Percentiles rank a stretch among this genome's conserved stretches.
Evolutionary conservation across 139 green algal species (phyloP).

Genomic region (Tetraselmis chui): DNA sequence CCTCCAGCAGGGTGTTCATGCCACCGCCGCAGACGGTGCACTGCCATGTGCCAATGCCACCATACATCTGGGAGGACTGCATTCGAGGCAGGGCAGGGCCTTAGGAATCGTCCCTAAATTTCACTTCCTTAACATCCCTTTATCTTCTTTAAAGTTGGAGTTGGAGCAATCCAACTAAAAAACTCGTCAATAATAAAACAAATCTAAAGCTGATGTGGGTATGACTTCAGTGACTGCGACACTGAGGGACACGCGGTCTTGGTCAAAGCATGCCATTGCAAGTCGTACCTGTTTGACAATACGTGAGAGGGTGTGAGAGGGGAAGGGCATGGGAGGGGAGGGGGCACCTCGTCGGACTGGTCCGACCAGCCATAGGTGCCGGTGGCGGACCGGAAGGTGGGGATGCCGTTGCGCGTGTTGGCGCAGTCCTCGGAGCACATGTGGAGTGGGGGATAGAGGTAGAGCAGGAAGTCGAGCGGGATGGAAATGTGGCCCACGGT

Average conservation of each 20-base stretch:
- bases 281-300: too few relatives aligned
- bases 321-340: neutral
- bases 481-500: conserved; percentile 3
- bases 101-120: too few relatives aligned
- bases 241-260: too few relatives aligned
- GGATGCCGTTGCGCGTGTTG: conserved; percentile 6
- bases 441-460: conserved; percentile 21
- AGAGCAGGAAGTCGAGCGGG: conserved; percentile 21
- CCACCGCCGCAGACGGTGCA: conserved; percentile 13
- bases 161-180: too few relatives aligned
- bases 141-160: too few relatives aligned
- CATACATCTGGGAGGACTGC: neutral
- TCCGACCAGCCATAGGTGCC: neutral
- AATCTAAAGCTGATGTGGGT: too few relatives aligned
- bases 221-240: too few relatives aligned
- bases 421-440: conserved; percentile 17
- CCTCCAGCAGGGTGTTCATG: conserved; percentile 3
- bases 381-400: neutral
- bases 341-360: neutral
- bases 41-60: conserved; percentile 2
- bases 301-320: too few relatives aligned
- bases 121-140: too few relatives aligned
- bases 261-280: too few relatives aligned
- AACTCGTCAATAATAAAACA: too few relatives aligned
- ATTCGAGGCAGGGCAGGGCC: too few relatives aligned